Evolutionary conservation across 345 rosid genomes (phyloP), one percentile per base, ranked within the genome.

Genomic region (Cardamine occulta): DNA sequence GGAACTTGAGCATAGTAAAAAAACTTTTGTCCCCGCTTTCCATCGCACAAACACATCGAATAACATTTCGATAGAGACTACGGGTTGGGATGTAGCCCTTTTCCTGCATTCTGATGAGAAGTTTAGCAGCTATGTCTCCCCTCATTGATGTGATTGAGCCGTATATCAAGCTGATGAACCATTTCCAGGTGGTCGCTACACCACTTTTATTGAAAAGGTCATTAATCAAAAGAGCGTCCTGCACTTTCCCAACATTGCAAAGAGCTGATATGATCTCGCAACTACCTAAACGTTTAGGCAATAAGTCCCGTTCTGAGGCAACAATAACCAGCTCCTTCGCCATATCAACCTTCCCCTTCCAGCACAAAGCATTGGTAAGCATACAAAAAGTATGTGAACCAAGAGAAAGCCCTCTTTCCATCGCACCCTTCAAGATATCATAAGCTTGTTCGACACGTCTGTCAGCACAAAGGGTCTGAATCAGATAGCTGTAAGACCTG

Each of bases 71-170:
- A 68, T 74, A 83, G 69, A 85, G 48, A 35, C 8, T 37, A 47
- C 67, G 62, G 59, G 28, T 62, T 28, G 91, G 85, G 13, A 13
- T 61, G 71, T 85, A 81, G 62, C 92, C 96, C 69, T 82, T 89
- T 34, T 86, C 85, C 72, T 88, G 97, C 97, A 92, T 92, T 68
- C 86, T 87, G 56, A 85, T 58, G 34, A 95, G 84, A 74, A 95
- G 92, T 70, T 76, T 78, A 34, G 86, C 85, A 42, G 92, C 91
- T 73, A 85, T 64, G 80, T 90, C 91, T 56, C 81, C 86, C 81
- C 82, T 86, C 70, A 80, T 76, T 21, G 75, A 76, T 76, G 71
- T 71, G 62, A 12, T 69, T 70, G 90, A 80, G 68, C 89, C 89
- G 42, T 21, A 51, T 76, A 95, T 90, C 86, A 92, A 80, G 47